Percentiles rank a stretch among this genome's conserved stretches.
phyloP scores from a whole-genome alignment of 164 flowering plant species.

The Houttuynia cordata region DNA sequence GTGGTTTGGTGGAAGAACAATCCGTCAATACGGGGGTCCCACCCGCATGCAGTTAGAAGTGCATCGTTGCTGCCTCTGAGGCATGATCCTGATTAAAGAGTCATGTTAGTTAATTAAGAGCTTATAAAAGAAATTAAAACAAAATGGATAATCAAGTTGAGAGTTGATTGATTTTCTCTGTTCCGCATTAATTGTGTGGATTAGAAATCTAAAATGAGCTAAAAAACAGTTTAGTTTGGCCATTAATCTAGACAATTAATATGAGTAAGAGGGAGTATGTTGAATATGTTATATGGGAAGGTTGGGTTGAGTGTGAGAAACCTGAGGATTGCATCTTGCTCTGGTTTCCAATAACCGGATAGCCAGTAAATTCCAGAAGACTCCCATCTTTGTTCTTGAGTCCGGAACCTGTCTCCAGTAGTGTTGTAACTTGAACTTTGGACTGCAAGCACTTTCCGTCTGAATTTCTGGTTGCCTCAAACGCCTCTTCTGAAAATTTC shows the following conservation, averaged over 20 bases:
- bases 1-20: conserved; percentile 6
- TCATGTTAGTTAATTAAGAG: background rate
- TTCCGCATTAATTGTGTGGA: too few species aligned
- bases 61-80: conserved; percentile 1
- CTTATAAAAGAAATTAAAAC: background rate
- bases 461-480: conserved; percentile 2
- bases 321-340: conserved; percentile 4
- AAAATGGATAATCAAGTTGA: too few species aligned
- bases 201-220: too few species aligned
- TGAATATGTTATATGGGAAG: too few species aligned
- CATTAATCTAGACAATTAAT: too few species aligned
- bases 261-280: too few species aligned
- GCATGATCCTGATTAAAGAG: conserved; percentile 4
- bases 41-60: conserved; percentile 4
- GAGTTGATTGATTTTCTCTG: too few species aligned
- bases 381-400: conserved; percentile 4
- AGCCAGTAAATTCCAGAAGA: conserved; percentile 4
- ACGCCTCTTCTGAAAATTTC: background rate
- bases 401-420: conserved; percentile 1
- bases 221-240: too few species aligned
- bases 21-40: conserved; percentile 7
- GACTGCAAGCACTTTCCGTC: conserved; percentile 5
- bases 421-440: background rate
- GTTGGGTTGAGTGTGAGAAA: background rate
- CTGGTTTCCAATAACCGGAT: conserved; percentile 4